phyloP scores from a whole-genome alignment of 495 filamentous ascomycete genomes.

The Cetradonia linearis region DNA sequence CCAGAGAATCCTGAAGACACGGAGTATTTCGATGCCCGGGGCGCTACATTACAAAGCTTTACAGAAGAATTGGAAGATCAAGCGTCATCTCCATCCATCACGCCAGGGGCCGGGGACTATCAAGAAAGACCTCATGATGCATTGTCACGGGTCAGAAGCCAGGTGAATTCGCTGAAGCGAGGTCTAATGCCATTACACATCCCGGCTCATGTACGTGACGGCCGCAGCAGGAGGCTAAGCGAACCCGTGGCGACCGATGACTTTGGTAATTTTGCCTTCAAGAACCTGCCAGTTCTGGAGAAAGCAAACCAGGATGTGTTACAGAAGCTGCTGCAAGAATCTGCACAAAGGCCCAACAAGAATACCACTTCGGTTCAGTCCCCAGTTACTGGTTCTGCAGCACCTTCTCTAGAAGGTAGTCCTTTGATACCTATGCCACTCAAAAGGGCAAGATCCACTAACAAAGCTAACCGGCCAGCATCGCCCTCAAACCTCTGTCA shows the following conservation, averaged over 20 bases:
- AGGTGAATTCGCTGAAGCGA: constrained; percentile 75
- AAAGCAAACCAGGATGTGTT: constrained; percentile 99
- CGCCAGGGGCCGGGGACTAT: constrained; percentile 49
- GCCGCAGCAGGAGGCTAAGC: constrained; percentile 76
- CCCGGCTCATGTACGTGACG: constrained; percentile 78
- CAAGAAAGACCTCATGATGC: constrained; percentile 89
- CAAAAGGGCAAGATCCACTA: constrained; percentile 74
- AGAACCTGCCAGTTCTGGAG: constrained; percentile 91
- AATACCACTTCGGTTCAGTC: constrained; percentile 35
- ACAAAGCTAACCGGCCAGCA: constrained; percentile 63
- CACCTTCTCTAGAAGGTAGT: constrained; percentile 71
- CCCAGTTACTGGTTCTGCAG: constrained; percentile 36
- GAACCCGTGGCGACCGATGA: constrained; percentile 84
- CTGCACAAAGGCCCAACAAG: constrained; percentile 53
- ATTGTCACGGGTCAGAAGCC: constrained; percentile 69
- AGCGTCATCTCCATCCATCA: constrained; percentile 51
- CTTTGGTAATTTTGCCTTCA: constrained; percentile 94
- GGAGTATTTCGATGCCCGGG: constrained; percentile 91
- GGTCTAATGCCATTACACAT: constrained; percentile 92
- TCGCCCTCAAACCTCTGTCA: constrained; percentile 76
- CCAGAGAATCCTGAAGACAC: constrained; percentile 93
- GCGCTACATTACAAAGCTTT: constrained; percentile 81
- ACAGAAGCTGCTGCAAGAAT: constrained; percentile 85
- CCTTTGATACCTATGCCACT: constrained; percentile 71
- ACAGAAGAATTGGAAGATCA: constrained; percentile 91